These are phyloP conservation scores for Stephania yunnanensis DNA, from an alignment of 164 flowering plant species.

Conservation along the genomic window DNA sequence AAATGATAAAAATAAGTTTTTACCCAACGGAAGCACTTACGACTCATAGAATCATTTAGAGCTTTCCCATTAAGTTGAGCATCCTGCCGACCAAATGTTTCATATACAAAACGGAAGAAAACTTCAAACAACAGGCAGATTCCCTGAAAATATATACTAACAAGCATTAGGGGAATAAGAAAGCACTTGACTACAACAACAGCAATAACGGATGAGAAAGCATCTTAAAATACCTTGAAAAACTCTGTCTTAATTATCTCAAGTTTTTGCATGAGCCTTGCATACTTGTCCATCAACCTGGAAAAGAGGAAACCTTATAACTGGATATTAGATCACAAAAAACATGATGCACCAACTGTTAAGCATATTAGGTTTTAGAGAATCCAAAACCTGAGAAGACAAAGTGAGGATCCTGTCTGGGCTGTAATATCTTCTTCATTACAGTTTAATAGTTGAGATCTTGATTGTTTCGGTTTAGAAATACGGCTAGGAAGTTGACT, in stretches of 20 bases:
- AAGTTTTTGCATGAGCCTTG: slow-evolving; percentile 96
- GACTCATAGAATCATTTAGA: slow-evolving; percentile 33
- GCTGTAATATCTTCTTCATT: slow-evolving; percentile 52
- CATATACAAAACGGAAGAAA: slow-evolving; percentile 65
- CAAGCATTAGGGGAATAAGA: slow-evolving; percentile 11
- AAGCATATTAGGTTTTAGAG: slow-evolving; percentile 2
- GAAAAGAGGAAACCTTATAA: background rate
- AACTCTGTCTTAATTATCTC: slow-evolving; percentile 80
- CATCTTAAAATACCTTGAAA: slow-evolving; percentile 56
- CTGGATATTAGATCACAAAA: background rate
- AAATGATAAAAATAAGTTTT: background rate
- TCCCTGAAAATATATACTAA: slow-evolving; percentile 52
- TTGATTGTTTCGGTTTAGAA: slow-evolving; percentile 42
- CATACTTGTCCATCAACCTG: slow-evolving; percentile 96
- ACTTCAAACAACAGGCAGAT: slow-evolving; percentile 87
- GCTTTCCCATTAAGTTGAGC: slow-evolving; percentile 50
- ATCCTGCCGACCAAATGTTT: slow-evolving; percentile 71
- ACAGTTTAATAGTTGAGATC: slow-evolving; percentile 38
- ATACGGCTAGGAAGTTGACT: slow-evolving; percentile 98
- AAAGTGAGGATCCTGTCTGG: slow-evolving; percentile 91
- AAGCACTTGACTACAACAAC: background rate
- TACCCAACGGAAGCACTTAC: slow-evolving; percentile 32
- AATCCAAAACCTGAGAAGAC: slow-evolving; percentile 68
- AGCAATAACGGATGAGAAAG: background rate
- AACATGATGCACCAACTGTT: background rate